Base-by-base conservation (phyloP, 73 alveolate genomes). In the Paramecium octaurelia region DNA sequence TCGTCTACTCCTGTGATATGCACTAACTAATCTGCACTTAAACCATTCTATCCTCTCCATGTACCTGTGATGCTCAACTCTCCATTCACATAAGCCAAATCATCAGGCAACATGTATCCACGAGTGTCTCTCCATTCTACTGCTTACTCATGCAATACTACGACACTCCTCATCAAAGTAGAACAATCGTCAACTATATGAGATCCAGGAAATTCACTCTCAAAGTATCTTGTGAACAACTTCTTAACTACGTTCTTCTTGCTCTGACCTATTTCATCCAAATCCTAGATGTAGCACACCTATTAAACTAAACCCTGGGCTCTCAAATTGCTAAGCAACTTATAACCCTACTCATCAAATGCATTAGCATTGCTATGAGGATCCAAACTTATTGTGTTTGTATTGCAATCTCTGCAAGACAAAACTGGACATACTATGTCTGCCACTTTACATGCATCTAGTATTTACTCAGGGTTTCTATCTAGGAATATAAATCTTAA, bases 1-100 rank as follows among this genome's bases (percentile, higher is more conserved):
- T 97, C 99, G 46, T 98, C 99, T 35, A 96, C 77, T 70, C 99
- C 99, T 12, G 99, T 98, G 12, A 98, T 93, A 96, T 98, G 99
- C 1, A 97, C 94, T 64, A 97, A 85, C 92, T 98, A 92, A 85
- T 98, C 98, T 7, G 96, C 97, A 83, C 92, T 97, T 31, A 98
- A 58, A 40, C 96, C 95, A 89, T 50, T 77, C 20, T 43, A 90
- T 36, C 96, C 96, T 92, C 93, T 97, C 43, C 98, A 90, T 90
- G 95, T 96, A 43, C 99, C 99, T 29, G 80, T 95, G n/a, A 98
- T 92, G 59, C 92, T 96, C 8, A 98, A 91, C 29, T 95, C 97
- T 27, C 94, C 93, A 54, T 85, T 92, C 1, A 93, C 76, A 31
- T 92, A 87, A 43, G 91, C 69, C 9, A 95, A 88, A 43, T 92